Conservation (phyloP, 176 grass and related monocot species). For the Phyllostachys edulis region DNA sequence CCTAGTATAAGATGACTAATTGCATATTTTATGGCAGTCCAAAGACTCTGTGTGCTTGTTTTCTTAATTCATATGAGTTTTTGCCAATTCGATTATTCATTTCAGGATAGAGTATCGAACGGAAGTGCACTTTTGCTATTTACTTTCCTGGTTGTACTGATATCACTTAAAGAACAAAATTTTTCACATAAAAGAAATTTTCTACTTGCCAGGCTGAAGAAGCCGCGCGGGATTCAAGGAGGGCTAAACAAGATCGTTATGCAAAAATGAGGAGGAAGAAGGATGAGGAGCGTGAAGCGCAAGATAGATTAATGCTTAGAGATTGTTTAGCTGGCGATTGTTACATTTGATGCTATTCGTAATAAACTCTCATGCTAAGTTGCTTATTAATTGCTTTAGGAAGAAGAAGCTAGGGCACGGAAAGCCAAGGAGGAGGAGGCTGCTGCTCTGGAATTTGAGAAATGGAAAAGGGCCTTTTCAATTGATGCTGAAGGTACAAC, state of each 20-base stretch:
- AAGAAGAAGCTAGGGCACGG: constrained; percentile 71
- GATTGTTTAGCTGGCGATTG: constrained; percentile 9
- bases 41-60: not conserved
- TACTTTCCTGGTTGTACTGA: not conserved
- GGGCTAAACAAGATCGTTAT: constrained; percentile 77
- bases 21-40: not conserved
- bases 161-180: not conserved
- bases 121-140: not conserved
- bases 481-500: constrained; percentile 96
- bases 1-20: not conserved
- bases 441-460: constrained; percentile 83
- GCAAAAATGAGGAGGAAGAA: constrained; percentile 84
- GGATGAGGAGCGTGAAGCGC: constrained; percentile 85
- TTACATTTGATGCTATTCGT: not conserved
- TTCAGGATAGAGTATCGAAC: not conserved
- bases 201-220: constrained; percentile 60
- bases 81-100: not conserved
- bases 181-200: not conserved
- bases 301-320: constrained; percentile 67
- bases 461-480: constrained; percentile 93
- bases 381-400: constrained; percentile 46
- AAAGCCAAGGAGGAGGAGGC: constrained; percentile 77
- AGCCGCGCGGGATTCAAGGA: constrained; percentile 55
- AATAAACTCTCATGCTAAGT: constrained; percentile 22
- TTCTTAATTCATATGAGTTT: not conserved